Conservation (phyloP, 2,329 filamentous ascomycete genomes). For the Helotiales sp. region DNA sequence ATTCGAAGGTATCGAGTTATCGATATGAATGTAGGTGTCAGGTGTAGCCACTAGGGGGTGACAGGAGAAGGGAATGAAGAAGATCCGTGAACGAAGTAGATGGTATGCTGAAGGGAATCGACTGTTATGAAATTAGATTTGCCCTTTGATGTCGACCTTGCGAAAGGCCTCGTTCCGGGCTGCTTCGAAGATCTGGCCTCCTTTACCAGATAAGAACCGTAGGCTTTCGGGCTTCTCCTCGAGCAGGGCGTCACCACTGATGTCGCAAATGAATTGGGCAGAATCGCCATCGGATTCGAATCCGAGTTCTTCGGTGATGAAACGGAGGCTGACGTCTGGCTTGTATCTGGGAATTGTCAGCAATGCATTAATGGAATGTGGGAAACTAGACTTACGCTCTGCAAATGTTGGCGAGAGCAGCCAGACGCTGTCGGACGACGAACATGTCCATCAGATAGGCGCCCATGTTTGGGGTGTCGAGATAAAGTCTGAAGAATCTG, state of each 20-base stretch:
- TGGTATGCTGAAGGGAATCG: conserved; percentile 16
- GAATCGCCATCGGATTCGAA: conserved; percentile 93
- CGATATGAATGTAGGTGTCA: conserved; percentile 8
- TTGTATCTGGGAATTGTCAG: conserved; percentile 76
- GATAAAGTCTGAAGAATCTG: conserved; percentile 94
- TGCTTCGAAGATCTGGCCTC: conserved; percentile 69
- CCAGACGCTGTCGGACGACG: conserved; percentile 87
- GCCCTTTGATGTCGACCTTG: conserved; percentile 94
- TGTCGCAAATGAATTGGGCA: conserved; percentile 83
- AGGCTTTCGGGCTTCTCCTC: conserved; percentile 75
- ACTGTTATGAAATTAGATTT: conserved; percentile 60
- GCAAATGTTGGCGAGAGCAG: conserved; percentile 88
- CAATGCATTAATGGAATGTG: conserved; percentile 9
- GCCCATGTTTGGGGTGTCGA: conserved; percentile 94
- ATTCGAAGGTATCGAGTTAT: conserved; percentile 15
- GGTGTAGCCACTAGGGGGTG: conserved; percentile 17
- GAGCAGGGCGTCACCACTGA: conserved; percentile 73
- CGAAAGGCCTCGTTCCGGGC: conserved; percentile 74
- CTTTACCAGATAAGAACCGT: conserved; percentile 73
- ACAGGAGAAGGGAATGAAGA: conserved; percentile 18
- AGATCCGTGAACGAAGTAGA: conserved; percentile 22
- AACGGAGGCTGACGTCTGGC: conserved; percentile 82
- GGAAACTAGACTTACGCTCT: conserved; percentile 72
- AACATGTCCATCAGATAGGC: conserved; percentile 99
- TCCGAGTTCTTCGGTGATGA: conserved; percentile 92